A percentile compares a stretch with the other conserved stretches of the same genome.
These are phyloP conservation scores for Cercospora nicotianae DNA, from an alignment of 2,329 filamentous ascomycete genomes.

Conservation along the genomic window DNA sequence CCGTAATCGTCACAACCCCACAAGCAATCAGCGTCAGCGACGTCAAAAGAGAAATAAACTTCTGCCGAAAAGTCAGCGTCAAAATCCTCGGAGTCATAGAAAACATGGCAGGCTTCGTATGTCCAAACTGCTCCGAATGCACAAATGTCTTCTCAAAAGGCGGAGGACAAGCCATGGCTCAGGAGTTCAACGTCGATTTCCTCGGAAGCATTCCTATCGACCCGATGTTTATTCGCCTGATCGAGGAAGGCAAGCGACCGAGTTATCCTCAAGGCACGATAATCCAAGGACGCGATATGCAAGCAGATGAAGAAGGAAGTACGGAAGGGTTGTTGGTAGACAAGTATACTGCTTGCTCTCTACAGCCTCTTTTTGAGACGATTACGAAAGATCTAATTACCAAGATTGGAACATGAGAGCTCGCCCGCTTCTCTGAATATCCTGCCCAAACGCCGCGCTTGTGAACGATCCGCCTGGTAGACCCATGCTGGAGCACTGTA, in stretches of 20 bases:
- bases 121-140: slow-evolving; percentile 73
- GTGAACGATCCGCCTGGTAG: background rate
- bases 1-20: slow-evolving; percentile 92
- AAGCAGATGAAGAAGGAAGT: slow-evolving; percentile 23
- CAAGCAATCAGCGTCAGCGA: slow-evolving; percentile 92
- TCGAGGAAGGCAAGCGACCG: slow-evolving; percentile 71
- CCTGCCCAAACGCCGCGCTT: background rate
- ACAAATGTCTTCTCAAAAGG: slow-evolving; percentile 92
- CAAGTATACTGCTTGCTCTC: slow-evolving; percentile 71
- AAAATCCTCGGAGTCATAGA: slow-evolving; percentile 85
- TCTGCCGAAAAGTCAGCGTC: slow-evolving; percentile 81
- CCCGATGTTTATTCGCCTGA: slow-evolving; percentile 81
- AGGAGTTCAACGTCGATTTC: slow-evolving; percentile 80
- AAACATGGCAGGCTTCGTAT: slow-evolving; percentile 95
- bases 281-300: slow-evolving; percentile 57
- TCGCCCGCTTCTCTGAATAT: background rate
- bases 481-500: background rate
- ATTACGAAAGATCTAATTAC: slow-evolving; percentile 50
- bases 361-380: slow-evolving; percentile 66
- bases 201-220: slow-evolving; percentile 88
- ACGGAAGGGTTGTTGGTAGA: slow-evolving; percentile 57
- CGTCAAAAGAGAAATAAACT: slow-evolving; percentile 92
- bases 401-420: slow-evolving; percentile 26
- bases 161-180: slow-evolving; percentile 84
- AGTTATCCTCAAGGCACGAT: slow-evolving; percentile 68